Evolutionary conservation across 169 alveolate species (phyloP).

Genomic region (Neospora caninum): DNA sequence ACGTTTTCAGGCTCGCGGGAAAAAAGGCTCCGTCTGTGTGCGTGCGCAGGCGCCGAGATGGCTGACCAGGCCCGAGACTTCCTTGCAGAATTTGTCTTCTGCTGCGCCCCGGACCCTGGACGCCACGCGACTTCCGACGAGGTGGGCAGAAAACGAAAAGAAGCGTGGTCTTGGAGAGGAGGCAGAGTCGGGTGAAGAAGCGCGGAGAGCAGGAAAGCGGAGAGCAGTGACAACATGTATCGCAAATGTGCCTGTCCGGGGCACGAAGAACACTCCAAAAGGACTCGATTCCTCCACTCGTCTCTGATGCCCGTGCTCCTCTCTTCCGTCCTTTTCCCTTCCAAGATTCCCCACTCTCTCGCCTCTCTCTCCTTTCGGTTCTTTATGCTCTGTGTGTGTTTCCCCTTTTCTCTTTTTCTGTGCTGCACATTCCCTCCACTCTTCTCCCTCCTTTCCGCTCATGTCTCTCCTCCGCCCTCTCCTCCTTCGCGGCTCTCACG

Average conservation of each 20-base stretch:
- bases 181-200: too few relatives aligned
- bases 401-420: background rate
- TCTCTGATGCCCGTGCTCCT: background rate
- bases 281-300: background rate
- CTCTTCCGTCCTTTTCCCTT: background rate
- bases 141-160: background rate
- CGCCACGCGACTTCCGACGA: background rate
- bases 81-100: constrained; percentile 14
- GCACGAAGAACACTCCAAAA: too few relatives aligned
- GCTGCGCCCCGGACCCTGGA: constrained; percentile 23
- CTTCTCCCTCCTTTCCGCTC: background rate
- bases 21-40: background rate
- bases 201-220: too few relatives aligned
- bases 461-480: background rate
- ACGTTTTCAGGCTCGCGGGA: too few relatives aligned
- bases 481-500: background rate
- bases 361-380: background rate
- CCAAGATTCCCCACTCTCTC: background rate
- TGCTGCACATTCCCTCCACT: background rate
- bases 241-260: too few relatives aligned
- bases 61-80: background rate
- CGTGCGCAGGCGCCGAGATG: constrained; percentile 24
- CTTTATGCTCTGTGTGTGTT: background rate
- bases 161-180: too few relatives aligned
- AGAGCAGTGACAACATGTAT: too few relatives aligned